Conservation (phyloP, 148 eudicot species). For the Diospyros lotus region DNA sequence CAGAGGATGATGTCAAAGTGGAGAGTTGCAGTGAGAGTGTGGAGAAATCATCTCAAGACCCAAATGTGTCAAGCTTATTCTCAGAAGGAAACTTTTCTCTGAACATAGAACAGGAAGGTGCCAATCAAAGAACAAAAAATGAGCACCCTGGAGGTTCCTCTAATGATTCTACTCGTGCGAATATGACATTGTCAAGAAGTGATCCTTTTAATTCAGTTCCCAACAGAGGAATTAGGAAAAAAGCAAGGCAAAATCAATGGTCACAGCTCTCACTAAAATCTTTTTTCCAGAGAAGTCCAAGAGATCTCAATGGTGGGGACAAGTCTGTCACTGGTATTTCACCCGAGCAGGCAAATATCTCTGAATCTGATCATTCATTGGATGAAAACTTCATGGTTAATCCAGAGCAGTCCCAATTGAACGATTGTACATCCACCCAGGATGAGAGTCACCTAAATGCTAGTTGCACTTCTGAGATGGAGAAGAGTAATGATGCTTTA, state of each 20-base stretch:
- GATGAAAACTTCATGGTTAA: constrained; percentile 19
- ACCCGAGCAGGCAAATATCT: constrained; percentile 25
- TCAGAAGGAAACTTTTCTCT: constrained; percentile 14
- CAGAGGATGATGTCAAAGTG: constrained; percentile 18
- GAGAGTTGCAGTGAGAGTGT: constrained; percentile 16
- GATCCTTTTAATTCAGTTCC: constrained; percentile 16
- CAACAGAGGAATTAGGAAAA: constrained; percentile 45
- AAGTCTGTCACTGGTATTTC: constrained; percentile 22
- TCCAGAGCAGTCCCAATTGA: constrained; percentile 19
- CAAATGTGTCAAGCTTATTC: constrained; percentile 16
- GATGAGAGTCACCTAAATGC: constrained; percentile 22
- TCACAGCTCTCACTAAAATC: constrained; percentile 84
- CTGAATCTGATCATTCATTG: constrained; percentile 18
- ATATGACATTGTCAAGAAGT: constrained; percentile 10
- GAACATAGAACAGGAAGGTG: constrained; percentile 7
- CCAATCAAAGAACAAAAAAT: constrained; percentile 9
- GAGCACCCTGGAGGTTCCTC: constrained; percentile 4
- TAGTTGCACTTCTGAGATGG: constrained; percentile 31
- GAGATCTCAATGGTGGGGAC: constrained; percentile 12
- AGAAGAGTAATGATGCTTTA: constrained; percentile 52
- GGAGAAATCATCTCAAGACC: constrained; percentile 20
- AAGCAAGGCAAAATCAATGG: constrained; percentile 51
- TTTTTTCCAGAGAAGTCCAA: constrained; percentile 57
- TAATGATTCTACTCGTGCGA: constrained; percentile 7
- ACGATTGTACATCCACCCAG: constrained; percentile 20